Evolutionary conservation across 441 rosid genomes (phyloP).

Genomic region (Pelargonium citronellum): DNA sequence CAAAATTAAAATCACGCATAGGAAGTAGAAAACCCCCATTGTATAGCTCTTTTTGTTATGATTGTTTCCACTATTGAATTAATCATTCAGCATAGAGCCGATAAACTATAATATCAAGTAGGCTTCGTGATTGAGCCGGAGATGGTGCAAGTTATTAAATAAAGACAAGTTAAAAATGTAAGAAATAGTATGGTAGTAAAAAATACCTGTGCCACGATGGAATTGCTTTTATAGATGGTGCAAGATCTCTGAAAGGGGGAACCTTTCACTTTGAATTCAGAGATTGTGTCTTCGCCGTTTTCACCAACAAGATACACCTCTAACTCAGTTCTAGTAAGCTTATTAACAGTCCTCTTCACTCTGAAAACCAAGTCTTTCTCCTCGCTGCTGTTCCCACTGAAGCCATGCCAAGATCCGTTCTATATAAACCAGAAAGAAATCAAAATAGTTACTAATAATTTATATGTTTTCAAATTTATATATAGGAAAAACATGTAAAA

Average conservation of each 20-base stretch:
- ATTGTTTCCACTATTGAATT: too few relatives aligned
- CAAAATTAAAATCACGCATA: too few relatives aligned
- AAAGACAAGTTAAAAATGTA: background rate
- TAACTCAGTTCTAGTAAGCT: slow-evolving; percentile 44
- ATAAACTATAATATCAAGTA: too few relatives aligned
- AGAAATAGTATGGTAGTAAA: background rate
- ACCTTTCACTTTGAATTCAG: slow-evolving; percentile 52
- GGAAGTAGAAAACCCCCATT: too few relatives aligned
- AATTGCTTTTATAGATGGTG: slow-evolving; percentile 50
- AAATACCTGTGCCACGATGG: slow-evolving; percentile 68
- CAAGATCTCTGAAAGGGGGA: slow-evolving; percentile 67
- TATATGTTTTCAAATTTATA: too few relatives aligned
- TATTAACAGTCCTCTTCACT: slow-evolving; percentile 44
- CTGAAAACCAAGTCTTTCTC: slow-evolving; percentile 43
- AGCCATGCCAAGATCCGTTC: slow-evolving; percentile 65
- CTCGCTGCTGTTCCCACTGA: slow-evolving; percentile 36
- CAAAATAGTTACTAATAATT: slow-evolving; percentile 1
- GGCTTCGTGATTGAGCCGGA: too few relatives aligned
- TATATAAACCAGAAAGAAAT: slow-evolving; percentile 32
- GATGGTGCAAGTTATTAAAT: background rate
- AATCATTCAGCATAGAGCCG: too few relatives aligned
- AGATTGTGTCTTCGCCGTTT: slow-evolving; percentile 25
- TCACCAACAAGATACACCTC: slow-evolving; percentile 41
- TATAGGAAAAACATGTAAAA: too few relatives aligned
- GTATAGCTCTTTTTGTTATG: too few relatives aligned